Evolutionary conservation across 2,329 filamentous ascomycete genomes (phyloP).

Genomic region (Penicillium sp.): DNA sequence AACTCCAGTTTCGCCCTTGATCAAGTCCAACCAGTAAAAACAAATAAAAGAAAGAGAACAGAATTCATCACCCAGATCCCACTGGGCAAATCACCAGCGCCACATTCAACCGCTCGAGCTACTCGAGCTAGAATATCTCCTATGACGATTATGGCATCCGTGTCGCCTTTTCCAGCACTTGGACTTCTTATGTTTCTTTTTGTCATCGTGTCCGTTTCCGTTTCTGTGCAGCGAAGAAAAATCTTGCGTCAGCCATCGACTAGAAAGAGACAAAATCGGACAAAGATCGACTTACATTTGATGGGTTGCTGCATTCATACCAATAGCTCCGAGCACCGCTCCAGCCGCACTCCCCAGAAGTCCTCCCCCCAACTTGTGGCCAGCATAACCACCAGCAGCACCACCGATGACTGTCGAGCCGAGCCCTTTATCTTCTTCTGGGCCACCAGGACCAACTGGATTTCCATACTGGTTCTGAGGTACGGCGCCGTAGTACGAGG

Average conservation of each 20-base stretch:
- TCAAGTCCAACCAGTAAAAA: no score
- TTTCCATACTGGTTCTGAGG: not conserved
- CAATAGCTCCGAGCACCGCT: constrained; percentile 35
- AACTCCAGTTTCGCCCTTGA: no score
- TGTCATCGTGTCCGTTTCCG: not conserved
- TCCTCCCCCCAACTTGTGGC: constrained; percentile 39
- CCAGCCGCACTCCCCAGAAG: constrained; percentile 36
- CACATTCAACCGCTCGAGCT: not conserved
- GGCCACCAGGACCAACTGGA: constrained; percentile 9
- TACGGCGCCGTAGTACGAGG: not conserved
- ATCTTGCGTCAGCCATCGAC: not conserved
- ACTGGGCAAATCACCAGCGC: no score
- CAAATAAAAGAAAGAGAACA: not conserved
- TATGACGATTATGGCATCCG: not conserved
- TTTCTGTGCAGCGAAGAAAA: not conserved
- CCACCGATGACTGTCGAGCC: constrained; percentile 41
- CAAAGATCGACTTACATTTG: constrained; percentile 28
- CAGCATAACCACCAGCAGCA: constrained; percentile 38
- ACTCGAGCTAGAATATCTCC: not conserved
- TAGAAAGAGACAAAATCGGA: not conserved
- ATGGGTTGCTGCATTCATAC: constrained; percentile 29
- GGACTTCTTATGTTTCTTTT: not conserved
- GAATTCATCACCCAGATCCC: not conserved
- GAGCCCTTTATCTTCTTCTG: constrained; percentile 38
- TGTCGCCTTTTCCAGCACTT: not conserved